Evolutionary conservation across 2,329 filamentous ascomycete genomes (phyloP), one percentile per base, ranked within the genome.

Genomic region (Ophiosphaerella herpotricha): DNA sequence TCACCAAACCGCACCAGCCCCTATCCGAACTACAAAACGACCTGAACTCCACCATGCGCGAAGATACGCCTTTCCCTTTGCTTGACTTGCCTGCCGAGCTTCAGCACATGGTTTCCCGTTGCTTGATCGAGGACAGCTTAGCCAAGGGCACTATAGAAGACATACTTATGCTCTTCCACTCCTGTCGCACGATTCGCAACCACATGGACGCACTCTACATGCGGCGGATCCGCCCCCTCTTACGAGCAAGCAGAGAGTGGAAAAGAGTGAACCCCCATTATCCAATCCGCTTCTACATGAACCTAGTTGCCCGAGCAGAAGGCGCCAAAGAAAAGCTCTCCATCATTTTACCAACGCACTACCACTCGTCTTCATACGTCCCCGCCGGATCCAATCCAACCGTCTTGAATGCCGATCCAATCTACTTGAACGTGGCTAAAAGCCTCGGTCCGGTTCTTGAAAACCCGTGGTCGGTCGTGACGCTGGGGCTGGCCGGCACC

Each of bases 141-240:
- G 12, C 21, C 9, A 12, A n/a, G 3, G 44, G 44, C 12, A 24
- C 6, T 7, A 14, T 16, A 11, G 6, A 13, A 11, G 44, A 39
- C 14, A 7, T 40, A 7, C 12, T 29, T 11, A 29, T 36, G 4
- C 31, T 46, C 11, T 40, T 26, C 16, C 16, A 18, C 8, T 40
- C 29, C 31, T 46, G 44, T 23, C 44, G 29, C 18, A 29, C 35
- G 31, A 23, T 46, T 4, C 44, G 40, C 32, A 32, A 40, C 12
- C 29, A 35, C 13, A 16, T 46, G 9, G 31, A 40, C n/a, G 21
- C 26, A 3, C 21, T 35, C 5, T 18, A 14, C 18, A 46, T 45
- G 13, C 14, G 24, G 18, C 35, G 36, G 21, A 35, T 46, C 11
- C 37, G 31, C 26, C 37, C 37, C 14, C 18, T 46, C 14, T 13